Percentiles rank a stretch among this genome's conserved stretches.
phyloP scores from a whole-genome alignment of 768 basidiomycete species.

The Rubroboletus satanas region DNA sequence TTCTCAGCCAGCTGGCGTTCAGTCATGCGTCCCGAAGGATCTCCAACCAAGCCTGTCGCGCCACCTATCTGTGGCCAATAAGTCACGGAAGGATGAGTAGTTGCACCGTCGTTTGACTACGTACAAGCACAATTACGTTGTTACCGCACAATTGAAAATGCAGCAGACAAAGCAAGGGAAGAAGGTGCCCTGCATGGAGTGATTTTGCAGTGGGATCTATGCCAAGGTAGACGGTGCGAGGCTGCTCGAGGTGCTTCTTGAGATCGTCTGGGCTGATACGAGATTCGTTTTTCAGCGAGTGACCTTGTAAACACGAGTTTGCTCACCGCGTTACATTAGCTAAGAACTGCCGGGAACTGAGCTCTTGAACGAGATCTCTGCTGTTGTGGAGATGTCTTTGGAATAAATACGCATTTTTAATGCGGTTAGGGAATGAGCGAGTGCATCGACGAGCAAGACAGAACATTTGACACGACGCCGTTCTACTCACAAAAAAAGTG shows the following conservation, averaged over 20 bases:
- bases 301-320: not conserved
- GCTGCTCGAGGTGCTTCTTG: conserved; percentile 31
- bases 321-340: conserved; percentile 37
- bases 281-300: conserved; percentile 1
- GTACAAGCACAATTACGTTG: conserved; percentile 74
- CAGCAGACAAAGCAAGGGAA: conserved; percentile 81
- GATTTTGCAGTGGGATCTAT: conserved; percentile 90
- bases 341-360: conserved; percentile 31
- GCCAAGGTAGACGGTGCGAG: conserved; percentile 74
- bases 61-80: conserved; percentile 75
- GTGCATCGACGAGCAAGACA: conserved; percentile 17
- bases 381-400: conserved; percentile 17
- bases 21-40: conserved; percentile 84
- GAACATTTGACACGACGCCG: conserved; percentile 17
- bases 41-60: conserved; percentile 94
- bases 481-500: not conserved
- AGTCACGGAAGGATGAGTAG: conserved; percentile 3
- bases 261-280: conserved; percentile 41
- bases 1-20: conserved; percentile 71
- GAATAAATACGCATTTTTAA: not conserved
- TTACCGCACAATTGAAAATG: conserved; percentile 91
- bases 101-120: conserved; percentile 23
- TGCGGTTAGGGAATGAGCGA: conserved; percentile 1
- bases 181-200: conserved; percentile 90
- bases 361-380: conserved; percentile 32